Percentiles rank a stretch among this genome's conserved stretches.
Conservation (phyloP, 2,329 filamentous ascomycete genomes). For the Arachnopeziza araneosa region DNA sequence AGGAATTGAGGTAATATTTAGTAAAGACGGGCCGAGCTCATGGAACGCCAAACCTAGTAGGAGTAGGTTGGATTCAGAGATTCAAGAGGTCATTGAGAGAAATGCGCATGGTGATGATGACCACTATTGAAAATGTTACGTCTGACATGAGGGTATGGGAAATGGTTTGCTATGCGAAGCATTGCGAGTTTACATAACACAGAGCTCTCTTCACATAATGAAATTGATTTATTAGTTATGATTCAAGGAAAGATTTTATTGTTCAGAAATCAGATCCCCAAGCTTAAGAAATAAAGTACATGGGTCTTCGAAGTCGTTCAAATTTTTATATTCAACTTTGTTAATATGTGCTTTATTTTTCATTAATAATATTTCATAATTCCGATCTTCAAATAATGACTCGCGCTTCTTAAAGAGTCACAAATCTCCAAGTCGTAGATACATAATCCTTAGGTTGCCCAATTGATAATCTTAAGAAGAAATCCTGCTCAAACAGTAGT, state of each 20-base stretch:
- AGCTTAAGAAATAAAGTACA: no score
- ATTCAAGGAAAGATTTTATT: no score
- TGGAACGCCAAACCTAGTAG: conserved; percentile 22
- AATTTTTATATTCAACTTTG: no score
- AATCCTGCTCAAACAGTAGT: background rate
- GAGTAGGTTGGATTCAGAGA: conserved; percentile 14
- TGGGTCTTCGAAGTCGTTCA: no score
- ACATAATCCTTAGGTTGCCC: background rate
- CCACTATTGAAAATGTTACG: background rate
- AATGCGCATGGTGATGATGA: background rate
- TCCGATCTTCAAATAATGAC: no score
- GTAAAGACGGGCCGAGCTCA: conserved; percentile 10
- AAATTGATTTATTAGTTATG: no score
- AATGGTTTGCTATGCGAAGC: no score
- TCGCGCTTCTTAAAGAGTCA: background rate
- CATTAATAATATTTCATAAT: no score
- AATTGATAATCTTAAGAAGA: background rate
- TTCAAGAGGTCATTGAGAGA: conserved; percentile 12
- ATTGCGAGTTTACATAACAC: no score
- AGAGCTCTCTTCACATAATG: no score
- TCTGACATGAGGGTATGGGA: background rate
- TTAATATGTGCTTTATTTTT: no score
- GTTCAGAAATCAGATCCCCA: no score
- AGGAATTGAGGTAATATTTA: conserved; percentile 32
- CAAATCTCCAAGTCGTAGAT: background rate